Evolutionary conservation across 139 green algal species (phyloP), one percentile per base, ranked within the genome.

Genomic region (Chlamydomonas sp.): DNA sequence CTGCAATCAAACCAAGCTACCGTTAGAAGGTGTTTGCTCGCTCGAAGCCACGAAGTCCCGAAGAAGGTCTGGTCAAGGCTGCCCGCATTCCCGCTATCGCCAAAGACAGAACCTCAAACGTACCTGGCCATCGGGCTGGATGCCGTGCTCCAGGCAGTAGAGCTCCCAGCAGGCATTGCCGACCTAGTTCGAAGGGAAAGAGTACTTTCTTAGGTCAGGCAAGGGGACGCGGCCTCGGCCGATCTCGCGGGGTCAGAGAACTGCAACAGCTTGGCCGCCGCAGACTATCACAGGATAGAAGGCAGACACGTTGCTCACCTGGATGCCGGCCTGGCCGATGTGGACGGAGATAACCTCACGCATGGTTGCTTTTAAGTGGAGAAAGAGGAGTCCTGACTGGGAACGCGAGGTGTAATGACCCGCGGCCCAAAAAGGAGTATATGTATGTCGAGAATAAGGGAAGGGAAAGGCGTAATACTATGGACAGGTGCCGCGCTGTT

Each of bases 151-250:
- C 79, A 99, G 93, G 95, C 97, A 99, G 95, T 99, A 99, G 49
- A 99, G 95, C 95, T 99, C 97, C 97, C 97, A 99, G 97, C 97
- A 99, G 94, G 97, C 97, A 89, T 99, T 99, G 87, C 97, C 97
- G 78, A 99, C 96, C 85, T 95, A n/a, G n/a, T n/a, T n/a, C n/a
- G 95, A 5, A 58, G 62, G 49, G 0, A 9, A 61, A 83, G 6
- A 77, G n/a, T n/a, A n/a, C n/a, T n/a, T n/a, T n/a, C n/a, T n/a
- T n/a, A n/a, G n/a, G n/a, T n/a, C n/a, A n/a, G n/a, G n/a, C n/a
- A n/a, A n/a, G n/a, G n/a, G n/a, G n/a, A n/a, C n/a, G n/a, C n/a
- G n/a, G n/a, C n/a, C n/a, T n/a, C n/a, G n/a, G n/a, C n/a, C n/a
- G n/a, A n/a, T n/a, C n/a, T n/a, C n/a, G n/a, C 31, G 73, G 83